Evolutionary conservation across 83 land plant genomes (phyloP).

Genomic region (Picea mariana): DNA sequence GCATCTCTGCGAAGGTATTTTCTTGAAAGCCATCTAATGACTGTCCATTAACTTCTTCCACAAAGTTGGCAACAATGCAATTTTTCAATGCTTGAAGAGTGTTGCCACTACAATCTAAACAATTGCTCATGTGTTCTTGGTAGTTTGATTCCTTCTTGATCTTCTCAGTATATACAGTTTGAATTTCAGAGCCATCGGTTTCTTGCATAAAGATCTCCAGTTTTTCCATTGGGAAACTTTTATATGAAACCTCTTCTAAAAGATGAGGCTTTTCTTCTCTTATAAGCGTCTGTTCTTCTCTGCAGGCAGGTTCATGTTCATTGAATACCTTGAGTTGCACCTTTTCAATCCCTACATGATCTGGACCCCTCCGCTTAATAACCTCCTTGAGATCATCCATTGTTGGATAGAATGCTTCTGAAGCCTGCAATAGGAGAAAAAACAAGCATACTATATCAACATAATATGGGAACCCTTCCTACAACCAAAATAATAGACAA

Average conservation of each 20-base stretch:
- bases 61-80: background rate
- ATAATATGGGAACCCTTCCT: background rate
- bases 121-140: background rate
- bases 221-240: background rate
- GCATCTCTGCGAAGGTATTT: constrained; percentile 30
- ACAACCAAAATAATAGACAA: background rate
- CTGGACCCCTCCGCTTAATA: constrained; percentile 66
- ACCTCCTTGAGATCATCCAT: constrained; percentile 49
- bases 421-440: constrained; percentile 4
- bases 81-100: constrained; percentile 5
- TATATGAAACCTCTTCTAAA: constrained; percentile 6
- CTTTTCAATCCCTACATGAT: constrained; percentile 46
- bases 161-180: background rate
- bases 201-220: background rate
- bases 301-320: constrained; percentile 10
- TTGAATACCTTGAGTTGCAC: constrained; percentile 13
- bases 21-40: background rate
- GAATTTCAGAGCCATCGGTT: background rate
- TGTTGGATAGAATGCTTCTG: constrained; percentile 4
- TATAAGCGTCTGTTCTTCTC: background rate
- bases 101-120: background rate
- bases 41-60: constrained; percentile 9
- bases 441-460: background rate
- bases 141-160: constrained; percentile 2
- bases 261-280: background rate